phyloP scores from a whole-genome alignment of 1,284 basidiomycete species.

The Tilletia setariae region DNA sequence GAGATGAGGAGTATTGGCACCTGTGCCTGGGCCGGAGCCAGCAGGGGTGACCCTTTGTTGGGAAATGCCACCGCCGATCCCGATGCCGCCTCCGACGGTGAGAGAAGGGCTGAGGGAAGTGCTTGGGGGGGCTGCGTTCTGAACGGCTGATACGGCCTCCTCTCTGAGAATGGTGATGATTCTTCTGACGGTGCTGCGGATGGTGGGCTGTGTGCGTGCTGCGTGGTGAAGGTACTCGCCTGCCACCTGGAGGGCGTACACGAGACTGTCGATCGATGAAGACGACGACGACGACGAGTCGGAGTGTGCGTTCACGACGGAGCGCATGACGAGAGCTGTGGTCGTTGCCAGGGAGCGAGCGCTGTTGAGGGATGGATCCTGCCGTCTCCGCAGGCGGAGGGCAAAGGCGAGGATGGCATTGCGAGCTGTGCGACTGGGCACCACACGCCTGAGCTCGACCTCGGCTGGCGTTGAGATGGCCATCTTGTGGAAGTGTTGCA shows the following conservation, averaged over 20 bases:
- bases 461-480: too few relatives aligned
- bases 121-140: not conserved
- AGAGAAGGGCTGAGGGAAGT: not conserved
- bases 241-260: not conserved
- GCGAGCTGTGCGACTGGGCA: not conserved
- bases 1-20: conserved; percentile 2
- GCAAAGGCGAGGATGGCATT: conserved; percentile 8
- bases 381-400: not conserved
- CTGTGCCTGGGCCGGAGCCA: not conserved
- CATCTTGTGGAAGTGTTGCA: too few relatives aligned
- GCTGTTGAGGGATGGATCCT: conserved; percentile 8
- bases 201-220: not conserved
- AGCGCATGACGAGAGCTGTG: not conserved
- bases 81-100: too few relatives aligned
- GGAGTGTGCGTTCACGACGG: conserved; percentile 4
- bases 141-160: not conserved
- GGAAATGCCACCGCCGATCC: not conserved
- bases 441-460: not conserved
- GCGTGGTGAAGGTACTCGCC: not conserved
- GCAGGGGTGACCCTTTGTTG: not conserved
- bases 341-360: conserved; percentile 4
- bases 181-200: not conserved
- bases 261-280: not conserved
- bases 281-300: not conserved
- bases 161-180: conserved; percentile 5